These are phyloP conservation scores for Jamesozyma hellenica DNA, from an alignment of 805 yeast species.

Conservation along the genomic window DNA sequence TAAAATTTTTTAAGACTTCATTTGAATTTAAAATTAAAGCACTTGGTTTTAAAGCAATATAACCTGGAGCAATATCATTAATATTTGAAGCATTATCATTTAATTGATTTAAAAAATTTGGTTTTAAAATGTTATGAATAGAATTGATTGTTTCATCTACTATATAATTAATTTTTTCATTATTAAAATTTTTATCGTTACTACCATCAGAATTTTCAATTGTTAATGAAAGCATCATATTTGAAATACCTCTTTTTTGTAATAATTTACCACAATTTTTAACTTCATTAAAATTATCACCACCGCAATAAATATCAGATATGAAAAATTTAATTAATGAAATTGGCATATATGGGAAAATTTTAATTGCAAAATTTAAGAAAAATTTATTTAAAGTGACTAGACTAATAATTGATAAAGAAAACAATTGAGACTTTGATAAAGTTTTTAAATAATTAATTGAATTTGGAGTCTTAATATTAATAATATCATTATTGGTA, in stretches of 20 bases:
- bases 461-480: conserved; percentile 11
- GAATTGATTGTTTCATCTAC: conserved; percentile 57
- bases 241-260: conserved; percentile 66
- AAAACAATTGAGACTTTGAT: conserved; percentile 45
- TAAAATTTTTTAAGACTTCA: conserved; percentile 52
- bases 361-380: conserved; percentile 48
- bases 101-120: conserved; percentile 51
- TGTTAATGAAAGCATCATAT: conserved; percentile 91
- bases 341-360: conserved; percentile 70
- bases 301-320: conserved; percentile 84
- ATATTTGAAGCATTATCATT: conserved; percentile 32
- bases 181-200: too few species aligned
- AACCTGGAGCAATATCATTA: conserved; percentile 77
- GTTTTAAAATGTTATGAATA: conserved; percentile 55
- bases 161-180: conserved; percentile 44
- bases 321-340: conserved; percentile 60
- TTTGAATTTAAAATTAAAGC: conserved; percentile 77
- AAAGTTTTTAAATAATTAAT: conserved; percentile 42
- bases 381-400: conserved; percentile 58
- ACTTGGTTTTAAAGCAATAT: conserved; percentile 87
- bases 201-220: conserved; percentile 87
- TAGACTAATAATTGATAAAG: conserved; percentile 57
- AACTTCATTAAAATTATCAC: conserved; percentile 66
- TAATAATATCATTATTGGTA: background rate
- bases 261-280: conserved; percentile 58